phyloP scores from a whole-genome alignment of 805 yeast genomes.

The Saccharomycopsis microspora region DNA sequence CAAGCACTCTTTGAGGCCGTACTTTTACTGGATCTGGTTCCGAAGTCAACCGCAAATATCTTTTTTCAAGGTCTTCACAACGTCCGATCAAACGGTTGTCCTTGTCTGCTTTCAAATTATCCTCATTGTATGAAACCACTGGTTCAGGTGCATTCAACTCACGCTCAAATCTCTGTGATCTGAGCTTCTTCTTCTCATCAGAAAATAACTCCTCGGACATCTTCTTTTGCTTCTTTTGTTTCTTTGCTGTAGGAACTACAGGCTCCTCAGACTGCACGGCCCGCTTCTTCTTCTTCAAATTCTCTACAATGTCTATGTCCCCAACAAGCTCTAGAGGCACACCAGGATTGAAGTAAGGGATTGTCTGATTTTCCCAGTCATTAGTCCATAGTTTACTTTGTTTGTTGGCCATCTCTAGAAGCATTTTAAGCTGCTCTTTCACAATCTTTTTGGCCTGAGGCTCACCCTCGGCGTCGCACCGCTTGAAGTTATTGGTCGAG shows the following conservation, averaged over 20 bases:
- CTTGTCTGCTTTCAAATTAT: not conserved
- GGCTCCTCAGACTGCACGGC: not conserved
- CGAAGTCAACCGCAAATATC: slow-evolving; percentile 75
- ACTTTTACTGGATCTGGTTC: slow-evolving; percentile 82
- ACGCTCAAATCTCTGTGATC: slow-evolving; percentile 39
- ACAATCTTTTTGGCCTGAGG: slow-evolving; percentile 26
- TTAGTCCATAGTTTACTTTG: slow-evolving; percentile 33
- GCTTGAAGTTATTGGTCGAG: slow-evolving; percentile 34
- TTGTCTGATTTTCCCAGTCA: slow-evolving; percentile 40
- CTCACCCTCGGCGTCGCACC: slow-evolving; percentile 25
- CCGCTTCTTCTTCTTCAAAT: not conserved
- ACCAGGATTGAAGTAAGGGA: slow-evolving; percentile 32
- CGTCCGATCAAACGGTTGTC: slow-evolving; percentile 42
- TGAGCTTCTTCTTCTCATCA: slow-evolving; percentile 28
- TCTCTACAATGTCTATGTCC: not conserved
- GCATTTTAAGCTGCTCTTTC: slow-evolving; percentile 36
- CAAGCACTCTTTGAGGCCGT: slow-evolving; percentile 57
- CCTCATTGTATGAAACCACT: not conserved
- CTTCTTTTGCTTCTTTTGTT: not conserved
- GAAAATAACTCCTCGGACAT: slow-evolving; percentile 11
- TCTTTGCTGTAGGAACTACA: not conserved
- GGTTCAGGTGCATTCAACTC: slow-evolving; percentile 17
- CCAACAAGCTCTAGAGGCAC: slow-evolving; percentile 1
- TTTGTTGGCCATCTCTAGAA: slow-evolving; percentile 38
- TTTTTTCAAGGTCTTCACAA: slow-evolving; percentile 57